These are phyloP conservation scores for Cladosporium halotolerans DNA, from an alignment of 2,329 filamentous ascomycete genomes.

Conservation along the genomic window DNA sequence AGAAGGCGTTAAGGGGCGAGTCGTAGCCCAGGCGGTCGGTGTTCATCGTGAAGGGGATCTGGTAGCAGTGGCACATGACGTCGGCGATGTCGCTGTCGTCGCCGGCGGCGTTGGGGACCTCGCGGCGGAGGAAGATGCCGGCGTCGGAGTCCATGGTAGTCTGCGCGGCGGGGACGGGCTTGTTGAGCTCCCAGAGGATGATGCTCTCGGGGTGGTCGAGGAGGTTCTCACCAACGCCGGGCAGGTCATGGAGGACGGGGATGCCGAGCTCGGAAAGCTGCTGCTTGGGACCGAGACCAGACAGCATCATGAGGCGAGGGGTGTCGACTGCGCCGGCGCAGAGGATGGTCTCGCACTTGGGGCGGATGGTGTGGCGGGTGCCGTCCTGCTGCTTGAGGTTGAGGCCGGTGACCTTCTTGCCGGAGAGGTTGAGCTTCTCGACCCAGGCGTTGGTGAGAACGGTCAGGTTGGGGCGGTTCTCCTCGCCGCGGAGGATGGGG, in stretches of 20 bases:
- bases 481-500: conserved; percentile 76
- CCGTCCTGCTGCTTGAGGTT: conserved; percentile 60
- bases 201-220: conserved; percentile 61
- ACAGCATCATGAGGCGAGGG: conserved; percentile 56
- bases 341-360: conserved; percentile 71
- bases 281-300: conserved; percentile 44
- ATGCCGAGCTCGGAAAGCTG: conserved; percentile 43
- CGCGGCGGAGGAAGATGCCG: conserved; percentile 78
- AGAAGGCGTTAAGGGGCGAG: conserved; percentile 69
- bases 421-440: conserved; percentile 67
- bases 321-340: conserved; percentile 78
- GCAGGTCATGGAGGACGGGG: conserved; percentile 53
- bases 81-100: conserved; percentile 71
- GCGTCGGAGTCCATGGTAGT: conserved; percentile 90
- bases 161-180: conserved; percentile 68
- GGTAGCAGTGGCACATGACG: conserved; percentile 96
- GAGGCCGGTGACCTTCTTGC: conserved; percentile 66
- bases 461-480: conserved; percentile 76
- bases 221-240: conserved; percentile 59
- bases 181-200: conserved; percentile 73
- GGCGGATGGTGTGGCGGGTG: conserved; percentile 48
- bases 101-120: conserved; percentile 61
- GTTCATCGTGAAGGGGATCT: conserved; percentile 87
- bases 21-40: conserved; percentile 71
- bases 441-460: conserved; percentile 86